A percentile compares a stretch with the other conserved stretches of the same genome.
These are phyloP conservation scores for Colletotrichum ledebouriae DNA, from an alignment of 2,329 filamentous ascomycete species.

Conservation along the genomic window DNA sequence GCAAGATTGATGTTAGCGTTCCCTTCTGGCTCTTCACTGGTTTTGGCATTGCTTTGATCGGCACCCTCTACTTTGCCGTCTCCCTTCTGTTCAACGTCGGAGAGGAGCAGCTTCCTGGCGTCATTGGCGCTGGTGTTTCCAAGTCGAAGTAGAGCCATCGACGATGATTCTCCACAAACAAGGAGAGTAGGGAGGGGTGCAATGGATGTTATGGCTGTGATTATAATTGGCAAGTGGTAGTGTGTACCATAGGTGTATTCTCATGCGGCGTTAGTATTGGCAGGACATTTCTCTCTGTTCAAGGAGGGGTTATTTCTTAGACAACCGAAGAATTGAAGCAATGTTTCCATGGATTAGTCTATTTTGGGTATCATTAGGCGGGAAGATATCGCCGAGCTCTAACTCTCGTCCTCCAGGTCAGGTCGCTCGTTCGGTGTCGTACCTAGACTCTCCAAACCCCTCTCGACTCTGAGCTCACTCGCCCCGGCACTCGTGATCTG, in stretches of 20 bases:
- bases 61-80: slow-evolving; percentile 77
- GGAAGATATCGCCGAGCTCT: slow-evolving; percentile 30
- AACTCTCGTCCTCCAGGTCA: slow-evolving; percentile 48
- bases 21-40: slow-evolving; percentile 90
- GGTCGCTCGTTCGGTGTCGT: slow-evolving; percentile 56
- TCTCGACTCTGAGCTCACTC: slow-evolving; percentile 50
- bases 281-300: slow-evolving; percentile 45
- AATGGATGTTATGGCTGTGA: slow-evolving; percentile 35
- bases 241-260: slow-evolving; percentile 50
- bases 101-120: slow-evolving; percentile 88
- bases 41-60: slow-evolving; percentile 78
- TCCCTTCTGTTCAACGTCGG: slow-evolving; percentile 87
- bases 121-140: slow-evolving; percentile 95
- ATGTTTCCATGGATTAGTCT: slow-evolving; percentile 16
- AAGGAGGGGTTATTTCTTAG: slow-evolving; percentile 44
- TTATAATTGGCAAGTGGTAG: slow-evolving; percentile 43
- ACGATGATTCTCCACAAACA: not conserved
- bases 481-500: slow-evolving; percentile 38
- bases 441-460: slow-evolving; percentile 63
- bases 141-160: slow-evolving; percentile 68
- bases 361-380: slow-evolving; percentile 44
- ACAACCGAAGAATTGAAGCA: slow-evolving; percentile 42
- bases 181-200: slow-evolving; percentile 1
- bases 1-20: slow-evolving; percentile 90
- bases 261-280: slow-evolving; percentile 46